Conservation (phyloP, 2,329 filamentous ascomycete genomes). For the Epicoccum sorghinum region DNA sequence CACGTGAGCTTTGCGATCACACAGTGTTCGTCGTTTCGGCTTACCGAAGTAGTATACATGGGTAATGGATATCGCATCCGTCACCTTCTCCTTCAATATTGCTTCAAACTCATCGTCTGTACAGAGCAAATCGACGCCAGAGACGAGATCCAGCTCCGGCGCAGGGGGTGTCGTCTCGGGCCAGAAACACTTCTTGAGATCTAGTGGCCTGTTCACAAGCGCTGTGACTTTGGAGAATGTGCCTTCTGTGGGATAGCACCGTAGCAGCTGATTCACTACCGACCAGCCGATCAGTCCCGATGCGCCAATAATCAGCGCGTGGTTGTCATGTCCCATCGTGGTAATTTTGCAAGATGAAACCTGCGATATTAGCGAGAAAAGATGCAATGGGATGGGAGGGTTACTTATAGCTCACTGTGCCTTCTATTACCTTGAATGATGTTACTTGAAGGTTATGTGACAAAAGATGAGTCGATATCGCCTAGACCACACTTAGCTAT, state of each 20-base stretch:
- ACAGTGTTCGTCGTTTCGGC: background rate
- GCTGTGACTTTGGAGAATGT: constrained; percentile 47
- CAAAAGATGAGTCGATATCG: too few relatives aligned
- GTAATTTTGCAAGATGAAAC: background rate
- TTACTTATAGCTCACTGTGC: too few relatives aligned
- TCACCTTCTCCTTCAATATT: constrained; percentile 35
- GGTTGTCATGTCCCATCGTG: constrained; percentile 12
- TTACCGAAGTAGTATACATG: constrained; percentile 49
- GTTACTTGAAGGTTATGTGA: too few relatives aligned
- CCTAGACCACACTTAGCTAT: too few relatives aligned
- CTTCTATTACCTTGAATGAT: too few relatives aligned
- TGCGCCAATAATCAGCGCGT: constrained; percentile 50
- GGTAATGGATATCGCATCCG: constrained; percentile 35
- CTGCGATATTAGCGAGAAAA: too few relatives aligned
- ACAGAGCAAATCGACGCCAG: constrained; percentile 43
- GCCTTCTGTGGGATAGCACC: constrained; percentile 30
- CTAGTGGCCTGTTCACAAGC: constrained; percentile 47
- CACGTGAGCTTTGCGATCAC: background rate
- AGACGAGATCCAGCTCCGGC: constrained; percentile 37
- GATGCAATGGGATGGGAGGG: too few relatives aligned
- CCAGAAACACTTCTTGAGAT: constrained; percentile 43
- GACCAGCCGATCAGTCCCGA: constrained; percentile 53
- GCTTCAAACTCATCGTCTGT: constrained; percentile 24
- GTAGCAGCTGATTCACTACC: constrained; percentile 45
- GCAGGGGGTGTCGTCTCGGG: constrained; percentile 22